Conservation (phyloP, 768 basidiomycete genomes). For the Leccinum subtestaceum region DNA sequence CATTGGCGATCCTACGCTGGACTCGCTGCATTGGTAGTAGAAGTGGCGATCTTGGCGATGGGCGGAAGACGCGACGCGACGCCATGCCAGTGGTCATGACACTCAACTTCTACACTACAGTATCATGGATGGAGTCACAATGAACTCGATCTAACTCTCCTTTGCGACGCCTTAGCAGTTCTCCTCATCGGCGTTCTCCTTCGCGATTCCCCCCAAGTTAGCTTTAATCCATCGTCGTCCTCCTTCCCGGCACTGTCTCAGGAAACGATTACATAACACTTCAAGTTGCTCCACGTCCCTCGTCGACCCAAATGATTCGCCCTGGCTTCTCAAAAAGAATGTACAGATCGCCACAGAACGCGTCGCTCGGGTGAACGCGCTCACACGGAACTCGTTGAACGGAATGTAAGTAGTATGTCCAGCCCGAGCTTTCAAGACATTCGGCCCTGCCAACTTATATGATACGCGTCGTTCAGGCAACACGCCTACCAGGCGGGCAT, state of each 20-base stretch:
- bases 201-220: slow-evolving; percentile 12
- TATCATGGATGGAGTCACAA: no score
- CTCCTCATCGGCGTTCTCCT: slow-evolving; percentile 14
- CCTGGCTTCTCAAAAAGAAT: slow-evolving; percentile 59
- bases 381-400: slow-evolving; percentile 46
- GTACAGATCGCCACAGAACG: slow-evolving; percentile 45
- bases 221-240: slow-evolving; percentile 5
- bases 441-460: neutral
- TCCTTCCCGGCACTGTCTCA: slow-evolving; percentile 25
- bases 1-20: no score
- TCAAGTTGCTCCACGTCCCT: slow-evolving; percentile 12
- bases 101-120: no score
- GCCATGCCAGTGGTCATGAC: no score
- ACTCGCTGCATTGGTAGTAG: no score
- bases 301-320: slow-evolving; percentile 52
- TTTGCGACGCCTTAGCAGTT: slow-evolving; percentile 8
- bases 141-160: no score
- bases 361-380: slow-evolving; percentile 40
- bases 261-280: slow-evolving; percentile 14
- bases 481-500: slow-evolving; percentile 43
- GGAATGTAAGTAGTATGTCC: slow-evolving; percentile 55
- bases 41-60: no score
- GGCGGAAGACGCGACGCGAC: no score
- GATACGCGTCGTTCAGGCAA: slow-evolving; percentile 39
- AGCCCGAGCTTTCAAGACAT: neutral